Conservation (phyloP, 805 yeast species). For the Candida koratica region DNA sequence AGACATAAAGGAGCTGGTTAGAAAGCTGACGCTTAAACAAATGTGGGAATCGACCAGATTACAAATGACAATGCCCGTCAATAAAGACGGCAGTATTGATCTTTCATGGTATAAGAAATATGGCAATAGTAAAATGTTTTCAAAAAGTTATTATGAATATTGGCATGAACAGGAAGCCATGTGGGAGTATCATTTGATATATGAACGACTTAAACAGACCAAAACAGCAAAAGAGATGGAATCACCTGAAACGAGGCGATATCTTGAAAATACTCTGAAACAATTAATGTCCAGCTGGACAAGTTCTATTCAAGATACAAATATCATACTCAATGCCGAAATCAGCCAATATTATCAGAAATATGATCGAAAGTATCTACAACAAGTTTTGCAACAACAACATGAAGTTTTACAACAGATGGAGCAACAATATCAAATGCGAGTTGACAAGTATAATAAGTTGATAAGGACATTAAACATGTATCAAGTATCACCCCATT, state of each 20-base stretch:
- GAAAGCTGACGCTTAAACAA: slow-evolving; percentile 19
- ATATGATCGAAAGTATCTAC: slow-evolving; percentile 12
- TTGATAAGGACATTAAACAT: slow-evolving; percentile 16
- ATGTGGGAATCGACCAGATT: slow-evolving; percentile 24
- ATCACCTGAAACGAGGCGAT: background rate
- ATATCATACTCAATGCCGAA: slow-evolving; percentile 13
- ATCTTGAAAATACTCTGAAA: background rate
- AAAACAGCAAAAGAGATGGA: slow-evolving; percentile 5
- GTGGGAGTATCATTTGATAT: slow-evolving; percentile 31
- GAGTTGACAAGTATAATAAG: slow-evolving; percentile 12
- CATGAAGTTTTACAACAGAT: slow-evolving; percentile 14
- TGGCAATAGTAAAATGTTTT: slow-evolving; percentile 20
- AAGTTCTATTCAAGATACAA: slow-evolving; percentile 10
- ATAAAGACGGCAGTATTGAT: slow-evolving; percentile 27
- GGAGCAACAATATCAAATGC: slow-evolving; percentile 16
- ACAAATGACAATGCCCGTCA: slow-evolving; percentile 10
- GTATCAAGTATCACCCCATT: slow-evolving; percentile 29
- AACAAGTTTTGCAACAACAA: slow-evolving; percentile 12
- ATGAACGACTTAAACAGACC: background rate
- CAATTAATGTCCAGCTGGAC: slow-evolving; percentile 11
- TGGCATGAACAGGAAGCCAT: slow-evolving; percentile 28
- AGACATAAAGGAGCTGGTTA: slow-evolving; percentile 29
- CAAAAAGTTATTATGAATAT: slow-evolving; percentile 24
- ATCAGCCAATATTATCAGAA: slow-evolving; percentile 14
- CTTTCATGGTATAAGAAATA: slow-evolving; percentile 18